Percentiles rank a stretch among this genome's conserved stretches.
These are phyloP conservation scores for Xylaria sp. DNA, from an alignment of 2,329 filamentous ascomycete species.

Conservation along the genomic window DNA sequence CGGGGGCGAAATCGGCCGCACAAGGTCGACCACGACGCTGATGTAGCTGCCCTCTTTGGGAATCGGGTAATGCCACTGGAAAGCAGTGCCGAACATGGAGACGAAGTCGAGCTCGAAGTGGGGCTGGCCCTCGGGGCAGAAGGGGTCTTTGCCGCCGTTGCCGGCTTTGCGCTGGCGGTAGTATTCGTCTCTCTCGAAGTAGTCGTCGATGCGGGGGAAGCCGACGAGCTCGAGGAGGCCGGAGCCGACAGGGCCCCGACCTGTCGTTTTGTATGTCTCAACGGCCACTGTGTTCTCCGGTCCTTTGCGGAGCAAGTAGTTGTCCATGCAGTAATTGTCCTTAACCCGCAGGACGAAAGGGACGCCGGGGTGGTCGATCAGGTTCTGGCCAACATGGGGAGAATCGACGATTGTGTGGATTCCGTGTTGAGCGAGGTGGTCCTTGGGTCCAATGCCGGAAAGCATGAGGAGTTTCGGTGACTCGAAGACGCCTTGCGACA, in stretches of 20 bases:
- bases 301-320: constrained; percentile 54
- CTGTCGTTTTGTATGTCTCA: constrained; percentile 52
- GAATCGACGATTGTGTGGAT: constrained; percentile 67
- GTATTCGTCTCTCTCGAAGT: constrained; percentile 59
- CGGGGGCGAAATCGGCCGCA: constrained; percentile 54
- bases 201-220: constrained; percentile 67
- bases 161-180: constrained; percentile 58
- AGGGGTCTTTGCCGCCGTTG: constrained; percentile 62
- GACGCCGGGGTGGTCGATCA: constrained; percentile 70
- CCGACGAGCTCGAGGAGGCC: constrained; percentile 63
- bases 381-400: constrained; percentile 71
- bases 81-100: constrained; percentile 63
- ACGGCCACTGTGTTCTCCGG: constrained; percentile 51
- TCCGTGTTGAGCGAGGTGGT: constrained; percentile 63
- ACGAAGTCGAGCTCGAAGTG: constrained; percentile 73
- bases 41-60: constrained; percentile 59
- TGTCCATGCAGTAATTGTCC: constrained; percentile 55
- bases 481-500: constrained; percentile 68
- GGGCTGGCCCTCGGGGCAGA: constrained; percentile 66
- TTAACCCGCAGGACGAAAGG: constrained; percentile 60
- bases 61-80: constrained; percentile 60
- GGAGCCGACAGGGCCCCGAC: constrained; percentile 54
- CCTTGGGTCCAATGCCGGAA: constrained; percentile 68
- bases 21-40: constrained; percentile 65
- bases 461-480: constrained; percentile 73